phyloP scores from a whole-genome alignment of 1,284 basidiomycete species.

The Rhodofomes roseus region DNA sequence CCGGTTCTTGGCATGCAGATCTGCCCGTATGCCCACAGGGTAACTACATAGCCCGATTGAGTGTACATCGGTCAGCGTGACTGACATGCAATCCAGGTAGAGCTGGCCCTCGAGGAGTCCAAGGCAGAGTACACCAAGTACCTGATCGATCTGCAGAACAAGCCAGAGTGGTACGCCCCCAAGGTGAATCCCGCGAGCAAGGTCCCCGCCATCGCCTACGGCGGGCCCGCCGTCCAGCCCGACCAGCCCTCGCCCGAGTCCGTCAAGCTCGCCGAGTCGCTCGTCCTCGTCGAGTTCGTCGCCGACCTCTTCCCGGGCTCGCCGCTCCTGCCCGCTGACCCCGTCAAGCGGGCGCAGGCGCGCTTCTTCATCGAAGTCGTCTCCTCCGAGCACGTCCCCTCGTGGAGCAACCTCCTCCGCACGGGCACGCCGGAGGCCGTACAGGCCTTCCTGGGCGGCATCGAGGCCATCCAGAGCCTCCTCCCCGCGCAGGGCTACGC shows the following conservation, averaged over 20 bases:
- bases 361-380: slow-evolving; percentile 59
- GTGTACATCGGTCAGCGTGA: slow-evolving; percentile 31
- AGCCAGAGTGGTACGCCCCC: slow-evolving; percentile 61
- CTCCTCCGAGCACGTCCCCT: slow-evolving; percentile 40
- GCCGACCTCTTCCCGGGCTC: slow-evolving; percentile 49
- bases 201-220: slow-evolving; percentile 56
- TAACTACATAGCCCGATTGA: slow-evolving; percentile 33
- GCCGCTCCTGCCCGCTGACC: slow-evolving; percentile 48
- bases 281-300: slow-evolving; percentile 60
- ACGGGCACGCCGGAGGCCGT: slow-evolving; percentile 33
- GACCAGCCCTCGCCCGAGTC: slow-evolving; percentile 55
- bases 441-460: slow-evolving; percentile 8
- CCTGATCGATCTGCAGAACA: slow-evolving; percentile 56
- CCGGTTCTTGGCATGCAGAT: slow-evolving; percentile 4
- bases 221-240: slow-evolving; percentile 48
- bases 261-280: slow-evolving; percentile 56
- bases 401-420: slow-evolving; percentile 24
- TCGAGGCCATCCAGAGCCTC: slow-evolving; percentile 30
- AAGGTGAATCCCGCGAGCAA: slow-evolving; percentile 63
- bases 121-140: slow-evolving; percentile 44
- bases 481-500: slow-evolving; percentile 30
- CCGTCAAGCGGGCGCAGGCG: slow-evolving; percentile 49
- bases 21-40: slow-evolving; percentile 18
- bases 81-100: slow-evolving; percentile 33
- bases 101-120: slow-evolving; percentile 56